Conservation (phyloP, 163 green algal species). For the Scenedesmus sp. region DNA sequence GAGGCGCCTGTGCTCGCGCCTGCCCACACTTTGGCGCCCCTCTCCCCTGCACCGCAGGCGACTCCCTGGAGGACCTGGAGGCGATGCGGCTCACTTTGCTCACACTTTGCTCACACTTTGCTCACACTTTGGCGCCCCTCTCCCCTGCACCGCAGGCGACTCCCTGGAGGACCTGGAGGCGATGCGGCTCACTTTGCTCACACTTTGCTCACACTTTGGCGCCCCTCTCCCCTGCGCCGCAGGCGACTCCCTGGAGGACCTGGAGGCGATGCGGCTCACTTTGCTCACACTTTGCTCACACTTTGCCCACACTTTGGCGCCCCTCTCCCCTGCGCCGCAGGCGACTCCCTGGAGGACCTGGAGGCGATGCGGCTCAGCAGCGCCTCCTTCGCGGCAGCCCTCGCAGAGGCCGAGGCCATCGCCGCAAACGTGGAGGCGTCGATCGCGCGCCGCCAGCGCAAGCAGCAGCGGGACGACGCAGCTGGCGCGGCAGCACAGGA, state of each 20-base stretch:
- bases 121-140: too few relatives aligned
- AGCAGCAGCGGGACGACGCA: background rate
- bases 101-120: too few relatives aligned
- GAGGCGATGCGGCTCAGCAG: slow-evolving; percentile 28
- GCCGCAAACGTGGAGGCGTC: slow-evolving; percentile 37
- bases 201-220: background rate
- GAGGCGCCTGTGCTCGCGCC: background rate
- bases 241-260: background rate
- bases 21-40: too few relatives aligned
- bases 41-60: too few relatives aligned
- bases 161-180: too few relatives aligned
- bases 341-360: slow-evolving; percentile 28
- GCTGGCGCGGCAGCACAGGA: slow-evolving; percentile 6
- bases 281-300: too few relatives aligned
- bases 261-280: background rate
- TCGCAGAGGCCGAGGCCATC: slow-evolving; percentile 52
- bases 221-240: background rate
- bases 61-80: too few relatives aligned
- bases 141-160: too few relatives aligned
- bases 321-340: background rate
- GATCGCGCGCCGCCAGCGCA: background rate
- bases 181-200: too few relatives aligned
- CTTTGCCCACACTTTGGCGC: background rate
- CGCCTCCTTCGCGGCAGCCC: slow-evolving; percentile 46
- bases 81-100: too few relatives aligned